Evolutionary conservation across 345 rosid species (phyloP).

Genomic region (Geranium rotundifolium): DNA sequence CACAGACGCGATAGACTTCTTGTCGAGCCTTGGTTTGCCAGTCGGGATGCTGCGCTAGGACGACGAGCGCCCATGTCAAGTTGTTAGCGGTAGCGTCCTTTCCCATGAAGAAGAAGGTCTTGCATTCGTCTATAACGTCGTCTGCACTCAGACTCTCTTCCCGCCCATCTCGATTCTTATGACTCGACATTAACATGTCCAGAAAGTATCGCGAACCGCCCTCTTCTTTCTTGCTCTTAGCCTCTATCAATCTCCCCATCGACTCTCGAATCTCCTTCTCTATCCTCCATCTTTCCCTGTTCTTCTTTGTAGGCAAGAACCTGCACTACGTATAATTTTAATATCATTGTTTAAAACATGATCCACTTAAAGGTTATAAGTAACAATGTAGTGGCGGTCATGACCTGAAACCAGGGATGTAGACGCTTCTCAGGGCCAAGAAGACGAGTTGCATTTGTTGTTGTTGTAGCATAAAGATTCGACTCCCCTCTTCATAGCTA

Average conservation of each 20-base stretch:
- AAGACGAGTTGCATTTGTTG: slow-evolving; percentile 48
- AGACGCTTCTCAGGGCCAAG: slow-evolving; percentile 42
- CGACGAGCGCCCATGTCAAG: slow-evolving; percentile 57
- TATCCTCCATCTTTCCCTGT: slow-evolving; percentile 54
- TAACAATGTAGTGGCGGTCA: too few relatives aligned
- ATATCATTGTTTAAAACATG: too few relatives aligned
- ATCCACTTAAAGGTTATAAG: too few relatives aligned
- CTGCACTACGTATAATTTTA: slow-evolving; percentile 15
- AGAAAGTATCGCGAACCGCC: slow-evolving; percentile 38
- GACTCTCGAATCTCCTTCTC: slow-evolving; percentile 58
- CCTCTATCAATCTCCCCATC: slow-evolving; percentile 35
- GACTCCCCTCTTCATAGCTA: slow-evolving; percentile 63
- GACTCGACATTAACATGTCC: slow-evolving; percentile 38
- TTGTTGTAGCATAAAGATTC: slow-evolving; percentile 57
- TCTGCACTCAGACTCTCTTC: slow-evolving; percentile 51
- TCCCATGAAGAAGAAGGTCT: slow-evolving; percentile 80
- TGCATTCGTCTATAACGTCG: slow-evolving; percentile 77
- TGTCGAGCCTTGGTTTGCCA: slow-evolving; percentile 79
- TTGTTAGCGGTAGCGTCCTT: slow-evolving; percentile 68
- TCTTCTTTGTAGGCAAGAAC: slow-evolving; percentile 65
- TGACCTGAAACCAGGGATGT: slow-evolving; percentile 79
- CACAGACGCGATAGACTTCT: slow-evolving; percentile 43
- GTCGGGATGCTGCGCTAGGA: slow-evolving; percentile 59
- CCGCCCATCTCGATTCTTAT: slow-evolving; percentile 34
- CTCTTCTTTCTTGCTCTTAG: slow-evolving; percentile 20